Conservation (phyloP, 2,329 filamentous ascomycete genomes). For the Beauveria medogensis region DNA sequence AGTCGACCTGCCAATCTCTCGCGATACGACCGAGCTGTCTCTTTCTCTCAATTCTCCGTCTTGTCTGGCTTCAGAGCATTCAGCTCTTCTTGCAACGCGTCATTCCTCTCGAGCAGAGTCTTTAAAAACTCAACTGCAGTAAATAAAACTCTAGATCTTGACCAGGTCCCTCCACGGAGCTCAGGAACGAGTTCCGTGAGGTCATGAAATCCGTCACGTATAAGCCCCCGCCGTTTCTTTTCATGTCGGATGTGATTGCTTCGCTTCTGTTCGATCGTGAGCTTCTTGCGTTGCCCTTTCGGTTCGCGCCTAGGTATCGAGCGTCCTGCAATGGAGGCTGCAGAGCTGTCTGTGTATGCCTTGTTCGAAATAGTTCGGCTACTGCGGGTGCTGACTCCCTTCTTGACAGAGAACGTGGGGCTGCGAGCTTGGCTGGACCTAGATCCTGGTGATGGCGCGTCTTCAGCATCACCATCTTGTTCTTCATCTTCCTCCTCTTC, state of each 20-base stretch:
- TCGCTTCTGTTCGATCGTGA: constrained; percentile 9
- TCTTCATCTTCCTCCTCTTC: constrained; percentile 2
- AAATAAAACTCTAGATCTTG: constrained; percentile 7
- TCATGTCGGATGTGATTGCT: constrained; percentile 11
- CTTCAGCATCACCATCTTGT: not conserved
- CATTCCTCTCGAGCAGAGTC: constrained; percentile 3
- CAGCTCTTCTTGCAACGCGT: not conserved
- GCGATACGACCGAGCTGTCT: too few species aligned
- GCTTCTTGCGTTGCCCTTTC: not conserved
- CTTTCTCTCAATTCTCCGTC: not conserved
- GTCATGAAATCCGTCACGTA: constrained; percentile 7
- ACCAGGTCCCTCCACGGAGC: constrained; percentile 6
- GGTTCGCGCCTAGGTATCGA: not conserved
- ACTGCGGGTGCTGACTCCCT: not conserved
- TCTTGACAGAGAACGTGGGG: not conserved
- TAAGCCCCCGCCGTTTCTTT: constrained; percentile 9
- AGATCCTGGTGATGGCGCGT: not conserved
- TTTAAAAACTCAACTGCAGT: constrained; percentile 3
- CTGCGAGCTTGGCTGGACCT: not conserved
- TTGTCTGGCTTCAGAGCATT: not conserved
- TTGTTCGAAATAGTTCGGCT: not conserved
- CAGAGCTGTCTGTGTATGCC: not conserved
- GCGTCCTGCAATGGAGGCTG: not conserved
- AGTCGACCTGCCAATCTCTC: not conserved
- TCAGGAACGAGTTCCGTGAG: constrained; percentile 8